Evolutionary conservation across 352 stramenopile genomes (phyloP).

Genomic region (Globisporangium takayamanum): DNA sequence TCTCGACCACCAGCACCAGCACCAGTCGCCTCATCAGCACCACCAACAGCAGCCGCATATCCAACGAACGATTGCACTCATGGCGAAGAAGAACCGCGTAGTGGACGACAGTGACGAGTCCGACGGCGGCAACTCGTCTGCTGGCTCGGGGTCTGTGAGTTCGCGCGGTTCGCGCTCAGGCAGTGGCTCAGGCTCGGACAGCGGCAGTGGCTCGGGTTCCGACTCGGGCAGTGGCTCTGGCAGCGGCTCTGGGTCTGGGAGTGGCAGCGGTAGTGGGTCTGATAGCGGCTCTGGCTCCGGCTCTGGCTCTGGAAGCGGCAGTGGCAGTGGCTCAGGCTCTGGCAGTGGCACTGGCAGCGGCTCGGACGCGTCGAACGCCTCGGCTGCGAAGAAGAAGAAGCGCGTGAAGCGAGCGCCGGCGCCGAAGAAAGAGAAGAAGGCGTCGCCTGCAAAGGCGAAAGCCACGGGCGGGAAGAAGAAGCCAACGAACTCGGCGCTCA

Average conservation of each 20-base stretch:
- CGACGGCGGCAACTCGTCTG: conserved; percentile 43
- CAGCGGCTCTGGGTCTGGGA: conserved; percentile 19
- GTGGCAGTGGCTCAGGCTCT: conserved; percentile 18
- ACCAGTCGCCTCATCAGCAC: neutral
- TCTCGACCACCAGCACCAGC: neutral
- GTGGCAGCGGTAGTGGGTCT: conserved; percentile 20
- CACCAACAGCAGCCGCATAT: neutral
- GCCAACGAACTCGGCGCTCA: conserved; percentile 14
- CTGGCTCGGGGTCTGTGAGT: conserved; percentile 44
- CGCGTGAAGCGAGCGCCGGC: conserved; percentile 31
- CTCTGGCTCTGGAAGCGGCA: conserved; percentile 23
- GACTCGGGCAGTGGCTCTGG: conserved; percentile 33
- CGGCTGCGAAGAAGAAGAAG: conserved; percentile 34
- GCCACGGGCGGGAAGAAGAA: conserved; percentile 13
- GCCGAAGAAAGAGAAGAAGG: conserved; percentile 32
- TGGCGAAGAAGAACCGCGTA: conserved; percentile 54
- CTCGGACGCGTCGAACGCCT: conserved; percentile 20
- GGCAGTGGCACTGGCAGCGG: conserved; percentile 25
- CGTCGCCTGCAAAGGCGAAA: conserved; percentile 30
- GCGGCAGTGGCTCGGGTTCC: conserved; percentile 19
- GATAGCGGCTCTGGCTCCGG: conserved; percentile 14
- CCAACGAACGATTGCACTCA: neutral
- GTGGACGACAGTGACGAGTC: conserved; percentile 69
- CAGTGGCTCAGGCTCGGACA: conserved; percentile 25
- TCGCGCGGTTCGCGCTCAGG: conserved; percentile 31